Base-by-base conservation (phyloP, 2,329 filamentous ascomycete genomes). In the Proliferodiscus dingleyae region DNA sequence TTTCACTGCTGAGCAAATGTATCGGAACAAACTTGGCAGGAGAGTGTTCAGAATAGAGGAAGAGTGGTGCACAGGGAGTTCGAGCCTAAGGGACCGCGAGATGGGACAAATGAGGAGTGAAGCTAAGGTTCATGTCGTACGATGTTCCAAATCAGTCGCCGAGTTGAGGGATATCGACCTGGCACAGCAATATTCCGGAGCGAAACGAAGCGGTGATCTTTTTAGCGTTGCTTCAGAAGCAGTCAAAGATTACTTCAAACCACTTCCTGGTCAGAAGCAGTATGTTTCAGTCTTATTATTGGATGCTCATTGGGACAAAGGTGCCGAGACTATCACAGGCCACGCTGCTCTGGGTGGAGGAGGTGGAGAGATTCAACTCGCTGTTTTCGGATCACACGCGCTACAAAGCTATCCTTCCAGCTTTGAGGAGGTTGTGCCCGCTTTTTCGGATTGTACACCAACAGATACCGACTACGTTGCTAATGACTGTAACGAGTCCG, bases 1-100 rank as follows among this genome's bases (percentile, higher is more conserved):
- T 6, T 97, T 95, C 61, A 97, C 91, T 0, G 89, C 88, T 5
- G 93, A 98, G 65, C 90, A 97, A 64, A 97, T 97, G 91, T 85
- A 81, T 64, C 83, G 89, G 52, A 87, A 95, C 63, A 87, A 85
- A 50, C 80, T 97, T 55, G 89, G 90, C 8, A 79, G 91, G 47
- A 81, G 91, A 46, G 83, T 80, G 43, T 97, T 96, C 66, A 78
- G 90, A 34, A 90, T 95, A 52, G 93, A 97, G 58, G 93, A 98
- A 66, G 87, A 95, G 63, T 97, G 93, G 93, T 87, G 87, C 50
- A 80, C 81, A 2, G 90, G 90, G 6, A 87, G 87, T 2, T 74
- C 88, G 48, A 91, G 87, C 49, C 77, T 78, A 55, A 81, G 85
- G 30, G 93, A 97, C 62, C 73, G 75, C 50, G 78, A 82, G 43